Evolutionary conservation across 768 basidiomycete species (phyloP).

Genomic region (Leccinum broughii): DNA sequence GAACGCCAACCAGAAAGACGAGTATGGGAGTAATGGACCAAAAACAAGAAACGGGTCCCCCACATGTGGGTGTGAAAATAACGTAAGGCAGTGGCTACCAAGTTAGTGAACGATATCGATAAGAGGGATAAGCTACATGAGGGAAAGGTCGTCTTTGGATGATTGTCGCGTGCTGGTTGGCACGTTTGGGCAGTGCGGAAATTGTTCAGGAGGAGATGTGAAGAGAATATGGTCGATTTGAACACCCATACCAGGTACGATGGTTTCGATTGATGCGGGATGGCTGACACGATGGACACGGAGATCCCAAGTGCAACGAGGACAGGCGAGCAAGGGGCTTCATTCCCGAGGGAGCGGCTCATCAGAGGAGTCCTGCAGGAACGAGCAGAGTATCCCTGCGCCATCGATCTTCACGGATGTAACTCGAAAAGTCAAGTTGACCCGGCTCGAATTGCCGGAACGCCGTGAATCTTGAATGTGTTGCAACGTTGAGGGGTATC

Average conservation of each 20-base stretch:
- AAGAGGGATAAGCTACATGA: not conserved
- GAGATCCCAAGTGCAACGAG: constrained; percentile 12
- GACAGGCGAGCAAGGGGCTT: not conserved
- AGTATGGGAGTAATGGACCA: constrained; percentile 3
- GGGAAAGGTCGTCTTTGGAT: not conserved
- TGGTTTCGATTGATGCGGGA: not conserved
- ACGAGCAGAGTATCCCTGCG: not conserved
- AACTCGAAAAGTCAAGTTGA: not conserved
- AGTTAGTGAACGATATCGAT: constrained; percentile 5
- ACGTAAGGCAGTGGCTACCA: constrained; percentile 8
- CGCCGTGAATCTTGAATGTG: not conserved
- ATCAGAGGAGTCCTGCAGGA: not conserved
- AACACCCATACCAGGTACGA: not conserved
- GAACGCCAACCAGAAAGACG: not conserved
- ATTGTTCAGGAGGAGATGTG: constrained; percentile 3
- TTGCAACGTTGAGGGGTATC: not conserved
- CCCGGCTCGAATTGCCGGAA: constrained; percentile 1
- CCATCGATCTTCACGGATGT: constrained; percentile 1
- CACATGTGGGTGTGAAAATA: constrained; percentile 16
- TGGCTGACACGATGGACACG: constrained; percentile 15
- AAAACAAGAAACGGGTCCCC: constrained; percentile 5
- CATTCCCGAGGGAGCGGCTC: constrained; percentile 16
- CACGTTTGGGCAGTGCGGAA: constrained; percentile 12
- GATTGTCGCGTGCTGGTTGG: constrained; percentile 10
- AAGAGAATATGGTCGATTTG: not conserved